Percentiles rank a stretch among this genome's conserved stretches.
These are phyloP conservation scores for Phaeophleospora eucalypticola DNA, from an alignment of 2,329 filamentous ascomycete genomes.

Conservation along the genomic window DNA sequence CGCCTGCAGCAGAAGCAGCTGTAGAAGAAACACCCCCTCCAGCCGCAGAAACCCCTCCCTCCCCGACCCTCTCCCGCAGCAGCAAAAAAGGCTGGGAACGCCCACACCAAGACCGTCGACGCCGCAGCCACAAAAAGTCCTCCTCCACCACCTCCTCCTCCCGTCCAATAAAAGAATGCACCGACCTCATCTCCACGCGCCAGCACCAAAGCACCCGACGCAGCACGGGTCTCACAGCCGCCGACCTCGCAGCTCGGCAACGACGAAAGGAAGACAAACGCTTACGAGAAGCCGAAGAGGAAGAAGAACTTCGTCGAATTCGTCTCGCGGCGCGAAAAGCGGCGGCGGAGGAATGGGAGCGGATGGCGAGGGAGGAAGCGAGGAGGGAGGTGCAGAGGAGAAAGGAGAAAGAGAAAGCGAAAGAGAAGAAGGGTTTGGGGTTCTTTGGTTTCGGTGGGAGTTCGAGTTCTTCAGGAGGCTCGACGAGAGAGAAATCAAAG, in stretches of 20 bases:
- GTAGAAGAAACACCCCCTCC: neutral
- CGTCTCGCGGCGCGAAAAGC: conserved; percentile 24
- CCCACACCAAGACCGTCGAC: conserved; percentile 9
- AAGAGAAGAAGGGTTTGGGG: conserved; percentile 3
- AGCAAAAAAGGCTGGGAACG: conserved; percentile 25
- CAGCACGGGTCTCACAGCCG: conserved; percentile 17
- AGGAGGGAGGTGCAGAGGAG: conserved; percentile 4
- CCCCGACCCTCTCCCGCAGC: conserved; percentile 21
- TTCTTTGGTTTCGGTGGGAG: neutral
- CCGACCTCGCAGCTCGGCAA: conserved; percentile 20
- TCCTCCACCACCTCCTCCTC: conserved; percentile 17
- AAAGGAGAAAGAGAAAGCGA: conserved; percentile 1
- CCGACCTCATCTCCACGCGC: neutral
- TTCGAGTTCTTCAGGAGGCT: conserved; percentile 14
- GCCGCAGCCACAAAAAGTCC: conserved; percentile 14
- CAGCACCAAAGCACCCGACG: too few relatives aligned
- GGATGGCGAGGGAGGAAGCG: conserved; percentile 21
- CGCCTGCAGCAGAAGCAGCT: neutral
- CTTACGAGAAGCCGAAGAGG: conserved; percentile 22
- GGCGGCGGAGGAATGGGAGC: conserved; percentile 21
- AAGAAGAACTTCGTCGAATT: conserved; percentile 20
- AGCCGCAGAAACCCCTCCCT: conserved; percentile 21
- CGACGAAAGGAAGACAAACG: conserved; percentile 18
- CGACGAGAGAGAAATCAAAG: conserved; percentile 15
- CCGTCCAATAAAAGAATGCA: conserved; percentile 8